Conservation (phyloP, 495 filamentous ascomycete species). For the Neohortaea acidophila region DNA sequence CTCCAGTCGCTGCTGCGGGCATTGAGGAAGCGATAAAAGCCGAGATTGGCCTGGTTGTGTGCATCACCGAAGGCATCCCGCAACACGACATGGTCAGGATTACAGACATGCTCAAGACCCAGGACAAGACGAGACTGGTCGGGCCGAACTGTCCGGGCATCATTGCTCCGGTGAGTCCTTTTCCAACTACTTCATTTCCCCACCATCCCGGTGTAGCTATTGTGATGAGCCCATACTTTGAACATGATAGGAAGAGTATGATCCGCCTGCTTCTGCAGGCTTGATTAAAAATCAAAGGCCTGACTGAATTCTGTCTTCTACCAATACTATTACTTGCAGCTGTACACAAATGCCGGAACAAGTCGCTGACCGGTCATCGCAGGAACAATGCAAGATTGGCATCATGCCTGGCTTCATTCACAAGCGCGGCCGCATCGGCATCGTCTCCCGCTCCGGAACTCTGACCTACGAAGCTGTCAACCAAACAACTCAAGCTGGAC, state of each 20-base stretch:
- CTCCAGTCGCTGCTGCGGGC: conserved; percentile 77
- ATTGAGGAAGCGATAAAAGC: conserved; percentile 94
- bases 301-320: conserved; percentile 1
- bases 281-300: conserved; percentile 13
- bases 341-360: too few relatives aligned
- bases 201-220: neutral
- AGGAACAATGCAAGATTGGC: conserved; percentile 99
- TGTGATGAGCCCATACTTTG: conserved; percentile 13
- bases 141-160: conserved; percentile 98
- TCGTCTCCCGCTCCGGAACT: conserved; percentile 95
- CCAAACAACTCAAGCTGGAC: conserved; percentile 91
- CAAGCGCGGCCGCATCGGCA: conserved; percentile 95
- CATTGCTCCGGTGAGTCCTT: conserved; percentile 57
- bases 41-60: conserved; percentile 85
- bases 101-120: conserved; percentile 93
- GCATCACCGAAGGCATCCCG: conserved; percentile 96
- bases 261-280: conserved; percentile 6
- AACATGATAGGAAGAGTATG: conserved; percentile 21
- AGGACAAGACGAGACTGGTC: conserved; percentile 88
- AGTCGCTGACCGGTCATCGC: neutral
- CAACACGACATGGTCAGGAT: conserved; percentile 99
- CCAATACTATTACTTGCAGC: too few relatives aligned
- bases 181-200: neutral
- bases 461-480: conserved; percentile 99
- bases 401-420: conserved; percentile 99